Base-by-base conservation (phyloP, 805 yeast species). In the baker's yeast (Saccharomyces cerevisiae) region DNA sequence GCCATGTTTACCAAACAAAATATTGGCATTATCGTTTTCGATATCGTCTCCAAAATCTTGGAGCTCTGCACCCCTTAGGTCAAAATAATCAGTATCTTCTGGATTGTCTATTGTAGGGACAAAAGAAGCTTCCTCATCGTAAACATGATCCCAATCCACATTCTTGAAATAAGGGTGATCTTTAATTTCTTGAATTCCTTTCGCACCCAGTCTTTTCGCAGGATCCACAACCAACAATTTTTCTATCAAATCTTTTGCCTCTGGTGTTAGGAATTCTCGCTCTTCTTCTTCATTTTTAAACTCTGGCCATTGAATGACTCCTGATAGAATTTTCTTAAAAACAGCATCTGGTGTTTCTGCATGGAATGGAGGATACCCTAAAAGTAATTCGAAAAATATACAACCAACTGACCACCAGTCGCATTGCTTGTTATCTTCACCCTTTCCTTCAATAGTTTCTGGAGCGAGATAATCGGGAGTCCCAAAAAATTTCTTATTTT, bases 401-500 rank as follows among this genome's bases (percentile, higher is more conserved):
- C 98, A 92, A 0, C 99, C 99, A 32, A 92, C 80, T 1, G 98
- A 89, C 99, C 99, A 94, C 99, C 99, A 83, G 60, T 70, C 74
- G 57, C 71, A 58, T 28, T 84, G 80, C 10, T 36, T 36, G 58
- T 83, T 90, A 57, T 84, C 87, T 67, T 92, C 97, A 0, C 87
- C 85, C 1, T 78, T 76, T 43, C 97, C 98, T 46, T 79, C 75
- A 57, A 94, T 89, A 0, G 97, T 91, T 67, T 94, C 99, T 0
- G 99, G 99, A 0, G 99, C 96, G 43, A 95, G 78, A 69, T 94
- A 94, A 68, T 94, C 99, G 0, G 99, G 99, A 0, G 99, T 94
- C 0, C 99, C 99, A 31, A 90, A 96, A 63, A 92, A 91, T 57
- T 79, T 80, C 61, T 83, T 80, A 27, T 77, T 73, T 51, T 79